Evolutionary conservation across 345 rosid genomes (phyloP).

Genomic region (Eucalyptus dawsonii): DNA sequence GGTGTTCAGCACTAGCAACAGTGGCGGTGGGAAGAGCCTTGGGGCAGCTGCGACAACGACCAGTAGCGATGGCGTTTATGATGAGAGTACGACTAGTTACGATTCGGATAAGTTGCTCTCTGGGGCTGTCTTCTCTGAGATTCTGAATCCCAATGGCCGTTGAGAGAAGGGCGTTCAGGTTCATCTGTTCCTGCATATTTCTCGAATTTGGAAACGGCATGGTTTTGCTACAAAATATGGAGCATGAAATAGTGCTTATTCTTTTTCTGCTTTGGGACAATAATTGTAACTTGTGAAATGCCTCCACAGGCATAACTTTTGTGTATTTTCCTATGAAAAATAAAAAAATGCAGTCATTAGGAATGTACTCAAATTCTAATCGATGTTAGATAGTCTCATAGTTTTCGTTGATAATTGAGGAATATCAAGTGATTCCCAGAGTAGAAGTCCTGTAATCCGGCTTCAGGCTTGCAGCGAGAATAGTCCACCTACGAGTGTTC

Average conservation of each 20-base stretch:
- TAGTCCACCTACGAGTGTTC: not conserved
- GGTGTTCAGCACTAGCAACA: not conserved
- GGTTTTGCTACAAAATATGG: not conserved
- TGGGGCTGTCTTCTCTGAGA: not conserved
- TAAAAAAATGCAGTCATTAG: not conserved
- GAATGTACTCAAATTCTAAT: not conserved
- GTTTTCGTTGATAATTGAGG: not conserved
- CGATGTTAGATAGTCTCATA: not conserved
- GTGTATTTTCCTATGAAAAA: not conserved
- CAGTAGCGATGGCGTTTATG: not conserved
- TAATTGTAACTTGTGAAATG: not conserved
- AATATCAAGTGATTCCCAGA: not conserved
- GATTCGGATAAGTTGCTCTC: not conserved
- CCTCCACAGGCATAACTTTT: not conserved
- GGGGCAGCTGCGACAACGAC: not conserved
- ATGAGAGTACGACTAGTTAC: not conserved
- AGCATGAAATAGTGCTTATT: not conserved
- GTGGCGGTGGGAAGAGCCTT: not conserved
- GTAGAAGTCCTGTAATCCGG: not conserved
- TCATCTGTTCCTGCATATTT: not conserved
- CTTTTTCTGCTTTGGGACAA: not conserved
- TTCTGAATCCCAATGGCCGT: slow-evolving; percentile 5
- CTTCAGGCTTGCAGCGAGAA: not conserved
- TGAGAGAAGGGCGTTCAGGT: not conserved
- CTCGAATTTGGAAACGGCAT: not conserved